Evolutionary conservation across 2,329 filamentous ascomycete species (phyloP), one percentile per base, ranked within the genome.

Genomic region (Alternaria ethzedia): DNA sequence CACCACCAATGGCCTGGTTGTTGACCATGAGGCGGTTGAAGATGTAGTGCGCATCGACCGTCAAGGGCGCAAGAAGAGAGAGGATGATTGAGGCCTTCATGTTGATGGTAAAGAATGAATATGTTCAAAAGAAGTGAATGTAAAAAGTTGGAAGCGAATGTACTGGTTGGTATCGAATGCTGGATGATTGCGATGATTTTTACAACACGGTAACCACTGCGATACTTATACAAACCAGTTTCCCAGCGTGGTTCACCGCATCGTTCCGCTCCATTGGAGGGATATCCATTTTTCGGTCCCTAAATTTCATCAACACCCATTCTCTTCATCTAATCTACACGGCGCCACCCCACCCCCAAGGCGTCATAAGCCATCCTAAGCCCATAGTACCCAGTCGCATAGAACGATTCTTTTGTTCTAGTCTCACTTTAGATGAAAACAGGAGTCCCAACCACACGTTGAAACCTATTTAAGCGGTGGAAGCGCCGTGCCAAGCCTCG

Each of bases 21-120:
- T 79, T 78, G 47, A 79, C 77, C 21, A 78, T 75, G 11, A 80
- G 70, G 5, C 70, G 69, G 64, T 78, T 78, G 72, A 80, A 78
- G 66, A 79, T 79, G 70, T 79, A 79, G 63, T 79, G 77, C 5
- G 75, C 76, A 20, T 74, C 65, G 57, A 68, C 61, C 57, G 70
- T 66, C 21, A 75, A 58, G 13, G 69, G 65, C 55, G 73, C 70
- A 61, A 73, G 65, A 28, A 79, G 54, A 21, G 74, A 68, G 49
- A 75, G 50, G 52, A 80, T 59, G 57, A 67, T 47, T 62, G 70
- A 60, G 57, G 70, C 59, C 71, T 78, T 77, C 77, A 79, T 79
- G 30, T 46, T 74, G 69, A 17, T 46, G 50, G 44, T 55, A 54
- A 59, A 59, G 57, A 52, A 30, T 56, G 26, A 61, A 59, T 58